Conservation (phyloP, 106 monocot genomes). For the Platanthera zijinensis region DNA sequence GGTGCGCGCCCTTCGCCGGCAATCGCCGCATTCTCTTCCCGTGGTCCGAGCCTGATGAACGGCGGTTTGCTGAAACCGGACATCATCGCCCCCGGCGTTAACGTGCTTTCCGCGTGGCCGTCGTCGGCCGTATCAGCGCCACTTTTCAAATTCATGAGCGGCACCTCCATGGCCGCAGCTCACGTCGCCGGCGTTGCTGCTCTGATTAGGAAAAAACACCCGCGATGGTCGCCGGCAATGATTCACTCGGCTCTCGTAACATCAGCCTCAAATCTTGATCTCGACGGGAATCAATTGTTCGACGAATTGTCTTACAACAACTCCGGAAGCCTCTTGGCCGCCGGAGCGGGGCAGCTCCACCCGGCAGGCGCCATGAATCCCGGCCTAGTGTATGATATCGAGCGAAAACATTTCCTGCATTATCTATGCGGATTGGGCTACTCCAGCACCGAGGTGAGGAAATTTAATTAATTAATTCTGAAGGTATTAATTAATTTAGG, state of each 20-base stretch:
- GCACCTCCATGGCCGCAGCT: constrained; percentile 21
- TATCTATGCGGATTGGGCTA: constrained; percentile 43
- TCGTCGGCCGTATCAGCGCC: not conserved
- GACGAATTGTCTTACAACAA: constrained; percentile 14
- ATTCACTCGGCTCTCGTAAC: constrained; percentile 22
- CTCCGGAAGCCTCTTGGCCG: constrained; percentile 7
- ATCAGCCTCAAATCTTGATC: not conserved
- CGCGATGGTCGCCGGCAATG: constrained; percentile 14
- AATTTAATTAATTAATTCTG: not conserved
- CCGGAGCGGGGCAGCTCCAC: constrained; percentile 41
- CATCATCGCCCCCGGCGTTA: constrained; percentile 27
- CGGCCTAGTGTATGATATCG: constrained; percentile 42
- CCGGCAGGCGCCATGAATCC: constrained; percentile 40
- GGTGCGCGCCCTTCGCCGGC: constrained; percentile 9
- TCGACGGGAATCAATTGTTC: not conserved
- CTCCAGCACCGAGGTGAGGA: constrained; percentile 12
- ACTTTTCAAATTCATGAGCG: constrained; percentile 7
- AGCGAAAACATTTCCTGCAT: constrained; percentile 24
- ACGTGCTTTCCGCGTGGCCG: constrained; percentile 40
- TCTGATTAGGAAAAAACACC: constrained; percentile 9
- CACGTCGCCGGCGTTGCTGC: constrained; percentile 14
- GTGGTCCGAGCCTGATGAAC: constrained; percentile 27
- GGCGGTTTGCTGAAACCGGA: constrained; percentile 38
- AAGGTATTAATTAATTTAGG: too few relatives aligned
- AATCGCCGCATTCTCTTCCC: constrained; percentile 34